Base-by-base conservation (phyloP, 441 rosid species). In the Syzygium syzygioides region DNA sequence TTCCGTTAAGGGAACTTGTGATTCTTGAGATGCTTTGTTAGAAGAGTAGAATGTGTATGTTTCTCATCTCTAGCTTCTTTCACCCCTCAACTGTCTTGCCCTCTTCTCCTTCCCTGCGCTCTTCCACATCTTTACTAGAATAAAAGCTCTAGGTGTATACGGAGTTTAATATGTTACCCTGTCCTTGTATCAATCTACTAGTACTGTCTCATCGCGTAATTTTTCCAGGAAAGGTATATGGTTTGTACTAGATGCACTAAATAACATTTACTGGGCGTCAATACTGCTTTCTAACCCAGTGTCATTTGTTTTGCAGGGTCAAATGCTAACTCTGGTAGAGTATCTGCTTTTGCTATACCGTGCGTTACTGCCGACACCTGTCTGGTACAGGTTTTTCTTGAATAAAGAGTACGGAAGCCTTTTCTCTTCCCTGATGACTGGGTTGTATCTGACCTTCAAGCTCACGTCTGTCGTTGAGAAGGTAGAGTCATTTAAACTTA, bases 321-420 rank as follows among this genome's bases (percentile, higher is more conserved):
- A 96, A 90, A 88, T 95, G 94, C 92, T 96, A 79, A 96, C 98
- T 79, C 91, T 95, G 91, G 95, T 96, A 59, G 98, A 96, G 90
- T 96, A 96, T 88, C 91, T 93, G 91, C 91, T 96, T 90, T 92
- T 96, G 91, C 90, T 96, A 56, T 96, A 96, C 87, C 96, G 98
- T 55, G 95, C 98, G 26, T 92, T 96, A 55, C 92, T 96, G 92
- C 98, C 98, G 6, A 94, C 98, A 60, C 96, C 97, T 48, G 96
- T 96, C 28, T 96, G 98, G 98, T 96, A 96, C 86, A 95, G 98
- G 37, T 96, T 96, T 94, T 96, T 96, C 92, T 92, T 96, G 92
- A 95, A 96, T 88, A 95, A 96, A 91, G 98, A 95, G 89, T 96
- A 96, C 56, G 98, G 98, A 50, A 95, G 96, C 94, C 96, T 96